Percentiles rank a stretch among this genome's conserved stretches.
These are phyloP conservation scores for Avena atlantica DNA, from an alignment of 176 grass and related monocot genomes.

Conservation along the genomic window DNA sequence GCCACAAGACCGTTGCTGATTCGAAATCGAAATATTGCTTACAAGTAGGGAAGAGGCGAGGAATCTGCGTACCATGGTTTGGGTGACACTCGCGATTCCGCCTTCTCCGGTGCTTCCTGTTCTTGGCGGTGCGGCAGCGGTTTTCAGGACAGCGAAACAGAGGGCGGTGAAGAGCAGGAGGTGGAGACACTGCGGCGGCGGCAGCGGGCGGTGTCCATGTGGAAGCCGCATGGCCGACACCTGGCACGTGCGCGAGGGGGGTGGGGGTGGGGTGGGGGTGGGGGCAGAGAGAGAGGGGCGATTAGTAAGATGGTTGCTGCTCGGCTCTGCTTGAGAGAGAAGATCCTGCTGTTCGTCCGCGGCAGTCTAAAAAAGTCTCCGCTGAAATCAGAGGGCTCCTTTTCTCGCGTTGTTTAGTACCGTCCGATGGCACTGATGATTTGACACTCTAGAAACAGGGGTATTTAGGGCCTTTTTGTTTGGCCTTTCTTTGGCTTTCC, in stretches of 20 bases:
- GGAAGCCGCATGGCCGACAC: conserved; percentile 41
- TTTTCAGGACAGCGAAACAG: neutral
- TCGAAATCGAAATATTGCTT: neutral
- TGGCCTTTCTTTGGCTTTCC: too few species aligned
- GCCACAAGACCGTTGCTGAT: neutral
- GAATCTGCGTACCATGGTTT: conserved; percentile 26
- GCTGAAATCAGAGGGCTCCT: neutral
- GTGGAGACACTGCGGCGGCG: conserved; percentile 2
- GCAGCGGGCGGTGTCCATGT: conserved; percentile 10
- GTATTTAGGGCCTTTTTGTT: too few species aligned
- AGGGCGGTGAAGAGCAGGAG: conserved; percentile 13
- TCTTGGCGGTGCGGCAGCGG: neutral
- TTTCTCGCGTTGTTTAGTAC: neutral
- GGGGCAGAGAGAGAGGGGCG: neutral
- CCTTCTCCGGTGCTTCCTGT: conserved; percentile 11
- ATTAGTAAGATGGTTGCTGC: neutral
- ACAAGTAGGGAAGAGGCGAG: neutral
- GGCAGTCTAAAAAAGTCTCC: neutral
- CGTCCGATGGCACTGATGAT: too few species aligned
- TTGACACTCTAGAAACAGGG: too few species aligned
- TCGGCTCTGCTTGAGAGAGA: neutral
- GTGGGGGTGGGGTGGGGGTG: neutral
- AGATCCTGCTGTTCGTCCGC: neutral
- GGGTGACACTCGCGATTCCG: neutral
- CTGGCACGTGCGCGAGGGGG: neutral